These are phyloP conservation scores for Vanderwaltozyma verrucispora DNA, from an alignment of 805 yeast genomes.

Conservation along the genomic window DNA sequence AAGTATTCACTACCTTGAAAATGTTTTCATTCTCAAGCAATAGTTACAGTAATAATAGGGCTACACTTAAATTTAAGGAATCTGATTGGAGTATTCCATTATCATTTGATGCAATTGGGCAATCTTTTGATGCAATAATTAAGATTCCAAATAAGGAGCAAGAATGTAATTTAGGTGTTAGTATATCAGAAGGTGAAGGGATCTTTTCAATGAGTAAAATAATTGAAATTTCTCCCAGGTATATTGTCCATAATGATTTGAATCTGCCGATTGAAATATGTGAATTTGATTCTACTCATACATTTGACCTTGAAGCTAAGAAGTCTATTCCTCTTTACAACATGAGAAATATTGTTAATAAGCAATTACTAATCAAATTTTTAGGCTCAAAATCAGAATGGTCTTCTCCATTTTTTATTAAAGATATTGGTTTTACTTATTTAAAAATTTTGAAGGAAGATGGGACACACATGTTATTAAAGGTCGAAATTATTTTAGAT, in stretches of 20 bases:
- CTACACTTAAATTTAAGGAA: slow-evolving; percentile 52
- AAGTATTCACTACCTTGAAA: slow-evolving; percentile 40
- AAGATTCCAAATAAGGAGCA: slow-evolving; percentile 39
- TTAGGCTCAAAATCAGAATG: slow-evolving; percentile 49
- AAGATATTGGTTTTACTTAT: slow-evolving; percentile 74
- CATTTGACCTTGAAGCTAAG: slow-evolving; percentile 36
- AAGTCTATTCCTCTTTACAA: slow-evolving; percentile 51
- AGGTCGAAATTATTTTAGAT: slow-evolving; percentile 68
- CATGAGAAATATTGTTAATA: slow-evolving; percentile 40
- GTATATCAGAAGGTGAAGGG: slow-evolving; percentile 76
- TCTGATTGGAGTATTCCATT: slow-evolving; percentile 64
- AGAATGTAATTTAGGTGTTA: slow-evolving; percentile 70
- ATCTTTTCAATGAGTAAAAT: slow-evolving; percentile 68
- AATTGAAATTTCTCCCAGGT: slow-evolving; percentile 75
- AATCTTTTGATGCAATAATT: slow-evolving; percentile 47
- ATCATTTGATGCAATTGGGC: slow-evolving; percentile 87
- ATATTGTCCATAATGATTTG: slow-evolving; percentile 55
- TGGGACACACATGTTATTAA: slow-evolving; percentile 59
- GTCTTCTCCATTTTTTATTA: slow-evolving; percentile 82
- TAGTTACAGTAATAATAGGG: slow-evolving; percentile 52
- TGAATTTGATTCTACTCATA: slow-evolving; percentile 55
- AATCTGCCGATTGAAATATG: slow-evolving; percentile 46
- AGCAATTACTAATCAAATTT: slow-evolving; percentile 53
- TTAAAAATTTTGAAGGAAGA: slow-evolving; percentile 56
- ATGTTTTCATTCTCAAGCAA: slow-evolving; percentile 76